Conservation (phyloP, 345 rosid genomes). For the Populus davidiana region DNA sequence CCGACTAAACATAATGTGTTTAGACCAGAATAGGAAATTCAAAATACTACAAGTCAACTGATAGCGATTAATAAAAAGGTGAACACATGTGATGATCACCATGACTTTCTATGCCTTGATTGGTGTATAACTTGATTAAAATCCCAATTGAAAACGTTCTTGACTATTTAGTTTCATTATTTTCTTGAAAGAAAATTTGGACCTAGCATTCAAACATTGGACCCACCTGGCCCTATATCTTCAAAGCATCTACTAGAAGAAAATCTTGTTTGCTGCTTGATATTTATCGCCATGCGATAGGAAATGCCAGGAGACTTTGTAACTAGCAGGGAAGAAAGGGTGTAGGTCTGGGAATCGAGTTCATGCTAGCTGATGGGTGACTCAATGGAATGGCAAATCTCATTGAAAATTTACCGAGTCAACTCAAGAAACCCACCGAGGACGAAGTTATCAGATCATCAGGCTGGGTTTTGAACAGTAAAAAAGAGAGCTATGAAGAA, state of each 20-base stretch:
- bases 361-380: background rate
- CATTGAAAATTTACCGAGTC: background rate
- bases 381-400: background rate
- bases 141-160: background rate
- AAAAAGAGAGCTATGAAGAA: conserved; percentile 18
- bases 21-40: background rate
- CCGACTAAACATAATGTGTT: background rate
- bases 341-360: background rate
- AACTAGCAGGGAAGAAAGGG: background rate
- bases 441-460: background rate
- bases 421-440: background rate
- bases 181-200: background rate
- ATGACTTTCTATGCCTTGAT: conserved; percentile 12
- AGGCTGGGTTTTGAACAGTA: conserved; percentile 3
- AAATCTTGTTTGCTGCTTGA: background rate
- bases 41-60: conserved; percentile 10
- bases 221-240: conserved; percentile 1
- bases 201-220: conserved; percentile 3
- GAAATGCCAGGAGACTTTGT: no score
- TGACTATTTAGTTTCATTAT: background rate
- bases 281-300: background rate
- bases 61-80: background rate
- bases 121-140: background rate
- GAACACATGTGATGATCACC: conserved; percentile 1
- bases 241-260: background rate